These are phyloP conservation scores for Ceratocystis cacaofunesta DNA, from an alignment of 2,329 filamentous ascomycete species.

Conservation along the genomic window DNA sequence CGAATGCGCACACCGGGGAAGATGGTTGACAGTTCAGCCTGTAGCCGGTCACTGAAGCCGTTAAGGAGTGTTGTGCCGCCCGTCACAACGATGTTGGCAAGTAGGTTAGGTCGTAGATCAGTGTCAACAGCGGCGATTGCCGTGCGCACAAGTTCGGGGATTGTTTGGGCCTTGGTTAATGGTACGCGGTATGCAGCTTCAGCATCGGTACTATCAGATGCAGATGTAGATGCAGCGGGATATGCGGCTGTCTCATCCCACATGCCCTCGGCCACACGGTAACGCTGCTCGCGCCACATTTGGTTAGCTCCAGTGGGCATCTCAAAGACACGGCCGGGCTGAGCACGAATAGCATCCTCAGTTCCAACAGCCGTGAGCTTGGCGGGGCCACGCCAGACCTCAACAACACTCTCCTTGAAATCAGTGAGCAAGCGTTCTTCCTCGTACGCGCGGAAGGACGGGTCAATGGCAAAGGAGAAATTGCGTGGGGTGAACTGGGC, in stretches of 20 bases:
- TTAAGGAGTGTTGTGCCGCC: conserved; percentile 77
- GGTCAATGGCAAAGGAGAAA: conserved; percentile 45
- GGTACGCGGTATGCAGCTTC: conserved; percentile 23
- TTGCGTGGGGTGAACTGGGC: conserved; percentile 61
- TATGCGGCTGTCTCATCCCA: conserved; percentile 76
- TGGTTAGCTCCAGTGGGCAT: conserved; percentile 96
- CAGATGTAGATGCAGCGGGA: conserved; percentile 22
- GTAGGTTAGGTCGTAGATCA: conserved; percentile 67
- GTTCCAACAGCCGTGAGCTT: conserved; percentile 51
- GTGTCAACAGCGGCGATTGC: conserved; percentile 71
- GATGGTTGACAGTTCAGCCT: conserved; percentile 64
- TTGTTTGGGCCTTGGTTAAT: conserved; percentile 59
- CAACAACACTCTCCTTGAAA: conserved; percentile 95
- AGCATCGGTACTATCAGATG: background rate
- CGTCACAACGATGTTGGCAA: conserved; percentile 84
- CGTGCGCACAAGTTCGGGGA: conserved; percentile 67
- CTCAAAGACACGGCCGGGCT: conserved; percentile 79
- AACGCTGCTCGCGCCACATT: conserved; percentile 81
- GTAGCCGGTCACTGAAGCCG: conserved; percentile 81
- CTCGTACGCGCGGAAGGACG: conserved; percentile 67
- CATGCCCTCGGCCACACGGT: conserved; percentile 71
- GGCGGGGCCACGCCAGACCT: conserved; percentile 75
- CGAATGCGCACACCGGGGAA: conserved; percentile 80
- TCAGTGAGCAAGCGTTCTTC: conserved; percentile 88
- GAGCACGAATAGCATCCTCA: conserved; percentile 57